phyloP scores from a whole-genome alignment of 2,329 filamentous ascomycete species.

The Fusarium sp. region DNA sequence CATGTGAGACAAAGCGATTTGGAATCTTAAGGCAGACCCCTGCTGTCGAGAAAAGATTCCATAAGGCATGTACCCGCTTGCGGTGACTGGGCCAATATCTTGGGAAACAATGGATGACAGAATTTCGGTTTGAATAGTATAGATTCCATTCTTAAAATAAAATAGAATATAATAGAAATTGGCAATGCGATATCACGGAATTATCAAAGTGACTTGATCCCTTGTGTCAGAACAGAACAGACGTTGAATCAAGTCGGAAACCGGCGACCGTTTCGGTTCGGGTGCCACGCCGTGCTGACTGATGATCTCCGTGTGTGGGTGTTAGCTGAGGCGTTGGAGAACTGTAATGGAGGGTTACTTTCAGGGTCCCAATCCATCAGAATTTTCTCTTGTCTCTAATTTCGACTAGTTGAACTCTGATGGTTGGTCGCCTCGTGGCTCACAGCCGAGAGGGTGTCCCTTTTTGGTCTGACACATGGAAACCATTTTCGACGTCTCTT shows the following conservation, averaged over 20 bases:
- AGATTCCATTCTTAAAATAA: not conserved
- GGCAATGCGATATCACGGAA: not conserved
- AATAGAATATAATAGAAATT: too few species aligned
- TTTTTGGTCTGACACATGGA: constrained; percentile 20
- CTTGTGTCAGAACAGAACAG: not conserved
- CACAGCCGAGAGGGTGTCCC: constrained; percentile 2
- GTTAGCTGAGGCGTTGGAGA: constrained; percentile 3
- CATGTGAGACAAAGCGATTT: constrained; percentile 24
- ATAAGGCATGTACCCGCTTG: constrained; percentile 9
- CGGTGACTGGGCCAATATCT: not conserved
- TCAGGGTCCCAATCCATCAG: constrained; percentile 30
- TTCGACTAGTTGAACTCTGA: constrained; percentile 27
- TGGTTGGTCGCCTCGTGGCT: constrained; percentile 25
- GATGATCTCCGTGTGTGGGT: not conserved
- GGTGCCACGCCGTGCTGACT: constrained; percentile 7
- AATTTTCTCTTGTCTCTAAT: constrained; percentile 22
- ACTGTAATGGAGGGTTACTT: constrained; percentile 13
- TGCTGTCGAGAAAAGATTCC: constrained; percentile 27
- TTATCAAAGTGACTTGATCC: not conserved
- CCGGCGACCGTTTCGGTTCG: not conserved
- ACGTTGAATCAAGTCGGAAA: not conserved
- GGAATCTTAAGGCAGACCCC: constrained; percentile 25
- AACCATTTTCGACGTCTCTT: constrained; percentile 9
- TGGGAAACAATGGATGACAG: constrained; percentile 15
- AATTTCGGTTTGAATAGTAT: not conserved